These are phyloP conservation scores for Hyaloscypha variabilis DNA, from an alignment of 495 filamentous ascomycete species.

Conservation along the genomic window DNA sequence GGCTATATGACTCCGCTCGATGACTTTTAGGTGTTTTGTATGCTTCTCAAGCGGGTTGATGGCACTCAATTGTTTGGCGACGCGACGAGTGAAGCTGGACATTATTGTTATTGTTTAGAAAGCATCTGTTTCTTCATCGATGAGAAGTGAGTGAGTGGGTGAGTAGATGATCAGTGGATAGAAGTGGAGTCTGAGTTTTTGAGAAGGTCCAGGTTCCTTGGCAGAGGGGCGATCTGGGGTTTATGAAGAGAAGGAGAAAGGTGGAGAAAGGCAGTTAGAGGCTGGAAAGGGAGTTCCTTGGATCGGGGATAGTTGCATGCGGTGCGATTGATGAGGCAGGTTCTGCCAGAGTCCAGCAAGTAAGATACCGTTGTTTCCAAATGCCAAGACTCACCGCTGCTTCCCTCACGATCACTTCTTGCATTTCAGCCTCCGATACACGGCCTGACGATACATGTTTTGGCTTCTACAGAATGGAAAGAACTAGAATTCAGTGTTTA, in stretches of 20 bases:
- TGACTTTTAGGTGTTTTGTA: slow-evolving; percentile 4
- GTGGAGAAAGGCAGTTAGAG: neutral
- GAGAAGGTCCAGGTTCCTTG: neutral
- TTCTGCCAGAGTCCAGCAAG: neutral
- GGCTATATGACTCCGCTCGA: slow-evolving; percentile 8
- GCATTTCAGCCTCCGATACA: neutral
- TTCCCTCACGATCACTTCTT: neutral
- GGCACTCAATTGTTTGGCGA: slow-evolving; percentile 11
- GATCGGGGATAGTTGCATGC: neutral
- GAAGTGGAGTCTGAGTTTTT: neutral
- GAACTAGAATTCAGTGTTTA: neutral
- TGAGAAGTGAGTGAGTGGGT: neutral
- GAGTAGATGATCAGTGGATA: neutral
- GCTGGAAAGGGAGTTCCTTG: neutral
- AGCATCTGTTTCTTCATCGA: no score
- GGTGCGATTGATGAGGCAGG: neutral
- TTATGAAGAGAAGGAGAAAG: neutral
- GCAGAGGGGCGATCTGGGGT: neutral
- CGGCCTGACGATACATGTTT: neutral
- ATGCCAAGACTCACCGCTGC: neutral
- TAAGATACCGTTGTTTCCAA: neutral
- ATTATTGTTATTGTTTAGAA: slow-evolving; percentile 12
- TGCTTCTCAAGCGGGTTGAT: slow-evolving; percentile 15
- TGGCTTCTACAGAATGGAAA: neutral
- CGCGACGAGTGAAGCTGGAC: slow-evolving; percentile 13